phyloP scores from a whole-genome alignment of 441 rosid genomes.

The Gossypium schwendimanii region DNA sequence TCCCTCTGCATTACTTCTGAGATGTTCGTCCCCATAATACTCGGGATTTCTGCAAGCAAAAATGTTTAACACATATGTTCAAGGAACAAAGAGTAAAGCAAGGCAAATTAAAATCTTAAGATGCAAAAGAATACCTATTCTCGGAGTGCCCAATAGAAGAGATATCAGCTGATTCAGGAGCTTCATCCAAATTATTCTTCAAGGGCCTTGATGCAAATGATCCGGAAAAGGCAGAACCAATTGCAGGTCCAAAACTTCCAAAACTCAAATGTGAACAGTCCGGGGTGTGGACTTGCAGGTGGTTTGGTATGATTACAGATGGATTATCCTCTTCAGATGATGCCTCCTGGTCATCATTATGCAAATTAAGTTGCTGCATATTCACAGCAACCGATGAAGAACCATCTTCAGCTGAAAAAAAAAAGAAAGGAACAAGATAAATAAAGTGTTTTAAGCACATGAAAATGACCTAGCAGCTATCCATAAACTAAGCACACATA shows the following conservation, averaged over 20 bases:
- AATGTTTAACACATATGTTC: neutral
- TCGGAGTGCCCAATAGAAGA: constrained; percentile 50
- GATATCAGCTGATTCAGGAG: constrained; percentile 45
- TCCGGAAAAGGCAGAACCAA: constrained; percentile 38
- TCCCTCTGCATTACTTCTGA: constrained; percentile 48
- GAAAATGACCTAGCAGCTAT: constrained; percentile 4
- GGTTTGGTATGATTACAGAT: constrained; percentile 81
- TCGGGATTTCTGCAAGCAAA: constrained; percentile 56
- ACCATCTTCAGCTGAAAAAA: constrained; percentile 55
- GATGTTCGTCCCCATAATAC: constrained; percentile 67
- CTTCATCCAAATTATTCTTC: constrained; percentile 54
- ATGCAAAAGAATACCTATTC: constrained; percentile 37
- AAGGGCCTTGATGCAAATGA: constrained; percentile 47
- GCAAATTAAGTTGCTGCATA: constrained; percentile 50
- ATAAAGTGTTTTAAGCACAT: neutral
- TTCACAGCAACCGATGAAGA: constrained; percentile 45
- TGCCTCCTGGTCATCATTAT: constrained; percentile 44
- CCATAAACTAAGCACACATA: neutral
- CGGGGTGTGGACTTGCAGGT: constrained; percentile 67
- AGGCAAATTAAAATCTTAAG: neutral
- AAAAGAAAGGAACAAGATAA: constrained; percentile 8
- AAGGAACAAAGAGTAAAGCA: neutral
- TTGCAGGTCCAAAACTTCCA: constrained; percentile 82
- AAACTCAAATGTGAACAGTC: constrained; percentile 92
- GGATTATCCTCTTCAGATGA: constrained; percentile 58